phyloP scores from a whole-genome alignment of 148 eudicot genomes.

The Pharnaceum exiguum region DNA sequence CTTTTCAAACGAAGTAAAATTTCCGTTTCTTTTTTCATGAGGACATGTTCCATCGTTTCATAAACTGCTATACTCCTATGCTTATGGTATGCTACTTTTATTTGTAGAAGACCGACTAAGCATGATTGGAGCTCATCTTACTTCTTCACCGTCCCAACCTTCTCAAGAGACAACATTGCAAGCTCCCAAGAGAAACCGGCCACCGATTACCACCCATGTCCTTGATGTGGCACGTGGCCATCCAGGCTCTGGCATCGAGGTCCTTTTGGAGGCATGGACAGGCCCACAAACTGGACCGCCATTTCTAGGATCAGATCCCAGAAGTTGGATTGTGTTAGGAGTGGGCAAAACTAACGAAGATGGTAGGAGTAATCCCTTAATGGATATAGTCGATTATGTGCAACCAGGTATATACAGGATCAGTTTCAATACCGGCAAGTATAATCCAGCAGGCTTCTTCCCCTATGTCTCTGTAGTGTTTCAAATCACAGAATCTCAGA shows the following conservation, averaged over 20 bases:
- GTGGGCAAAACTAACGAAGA: conserved; percentile 71
- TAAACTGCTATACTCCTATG: not conserved
- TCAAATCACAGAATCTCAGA: conserved; percentile 74
- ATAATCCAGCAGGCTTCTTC: conserved; percentile 66
- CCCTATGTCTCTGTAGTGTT: conserved; percentile 83
- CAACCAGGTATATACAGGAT: conserved; percentile 66
- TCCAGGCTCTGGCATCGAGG: conserved; percentile 71
- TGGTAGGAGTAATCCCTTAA: conserved; percentile 78
- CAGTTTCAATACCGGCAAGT: conserved; percentile 79
- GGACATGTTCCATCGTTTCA: no score
- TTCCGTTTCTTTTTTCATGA: no score
- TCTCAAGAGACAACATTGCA: conserved; percentile 27
- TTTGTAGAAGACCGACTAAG: conserved; percentile 86
- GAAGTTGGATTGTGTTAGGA: conserved; percentile 54
- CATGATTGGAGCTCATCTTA: conserved; percentile 68
- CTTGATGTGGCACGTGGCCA: conserved; percentile 66
- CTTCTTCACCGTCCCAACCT: conserved; percentile 35
- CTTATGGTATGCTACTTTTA: conserved; percentile 21
- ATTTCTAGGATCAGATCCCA: conserved; percentile 41
- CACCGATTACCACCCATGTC: conserved; percentile 91
- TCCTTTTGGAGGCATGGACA: conserved; percentile 60
- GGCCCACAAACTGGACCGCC: conserved; percentile 37
- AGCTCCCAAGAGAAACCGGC: conserved; percentile 55
- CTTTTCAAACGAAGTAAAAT: no score
- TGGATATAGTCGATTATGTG: conserved; percentile 60